phyloP scores from a whole-genome alignment of 2,329 filamentous ascomycete genomes.

The Diaporthe nobilis region DNA sequence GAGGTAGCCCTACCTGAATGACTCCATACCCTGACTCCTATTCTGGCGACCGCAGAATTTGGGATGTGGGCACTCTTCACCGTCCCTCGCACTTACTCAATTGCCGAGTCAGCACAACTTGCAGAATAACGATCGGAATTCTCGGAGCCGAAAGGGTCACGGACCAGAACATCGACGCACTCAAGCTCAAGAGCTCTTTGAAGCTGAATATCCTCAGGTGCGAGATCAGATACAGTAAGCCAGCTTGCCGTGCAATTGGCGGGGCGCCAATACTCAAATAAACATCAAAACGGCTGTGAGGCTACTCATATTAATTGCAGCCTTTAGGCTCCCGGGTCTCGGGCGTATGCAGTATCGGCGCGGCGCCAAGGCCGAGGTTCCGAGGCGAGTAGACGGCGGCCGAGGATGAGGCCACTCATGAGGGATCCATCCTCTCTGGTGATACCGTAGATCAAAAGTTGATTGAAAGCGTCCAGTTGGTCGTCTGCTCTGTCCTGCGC shows the following conservation, averaged over 20 bases:
- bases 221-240: neutral
- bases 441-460: neutral
- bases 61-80: neutral
- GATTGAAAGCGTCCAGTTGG: neutral
- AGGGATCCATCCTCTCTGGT: neutral
- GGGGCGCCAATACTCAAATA: too few relatives aligned
- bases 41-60: neutral
- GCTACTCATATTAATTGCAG: neutral
- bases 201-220: neutral
- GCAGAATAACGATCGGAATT: neutral
- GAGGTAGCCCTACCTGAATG: neutral
- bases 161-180: too few relatives aligned
- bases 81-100: neutral
- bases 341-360: neutral
- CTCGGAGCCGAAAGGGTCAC: constrained; percentile 4
- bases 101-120: neutral
- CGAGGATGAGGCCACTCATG: neutral
- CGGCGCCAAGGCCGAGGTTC: constrained; percentile 14
- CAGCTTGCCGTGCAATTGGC: neutral
- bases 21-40: neutral
- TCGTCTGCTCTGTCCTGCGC: neutral
- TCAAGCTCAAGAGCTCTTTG: neutral
- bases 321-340: neutral
- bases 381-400: neutral
- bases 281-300: neutral